Base-by-base conservation (phyloP, 2,329 filamentous ascomycete genomes). In the Xylariaceae sp. region DNA sequence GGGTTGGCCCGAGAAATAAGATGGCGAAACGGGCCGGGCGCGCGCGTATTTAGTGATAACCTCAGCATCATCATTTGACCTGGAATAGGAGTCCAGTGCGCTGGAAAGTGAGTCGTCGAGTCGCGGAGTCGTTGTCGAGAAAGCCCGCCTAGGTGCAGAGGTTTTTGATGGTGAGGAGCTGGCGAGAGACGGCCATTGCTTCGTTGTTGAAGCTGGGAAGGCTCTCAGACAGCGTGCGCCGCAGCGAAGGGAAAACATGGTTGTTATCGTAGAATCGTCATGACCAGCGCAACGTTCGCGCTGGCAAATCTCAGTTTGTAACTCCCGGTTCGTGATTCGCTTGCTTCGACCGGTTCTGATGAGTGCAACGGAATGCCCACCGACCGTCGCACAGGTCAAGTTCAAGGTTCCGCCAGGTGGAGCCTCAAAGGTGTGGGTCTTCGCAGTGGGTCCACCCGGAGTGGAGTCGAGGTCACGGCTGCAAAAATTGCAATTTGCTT, bases 1-100 rank as follows among this genome's bases (percentile, higher is more conserved):
- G 1, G 92, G 88, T 57, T 86, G 86, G 49, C 87, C 87, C 49
- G 90, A 92, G 76, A 97, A 99, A 74, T 99, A 99, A n/a, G 92
- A 94, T 2, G 89, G 86, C 34, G 92, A 96, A 22, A 80, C 80
- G 18, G 94, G 94, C 34, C 96, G 76, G 19, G 95, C 77, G 61
- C 94, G 89, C 49, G 88, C 85, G 60, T 83, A 79, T 22, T 65
- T 60, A 4, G 40, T 10, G 36, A 56, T 39, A 10, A 55, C 5
- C 26, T 10, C 21, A 13, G 5, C 49, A 3, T 47, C 49, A 3
- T 5, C 26, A 2, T 36, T 21, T 26, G 72, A 60, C 10, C 67
- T 55, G n/a, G 71, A 67, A 0, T 21, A 13, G 6, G 71, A 68
- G 0, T 67, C 41, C 7, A 53, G 34, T 40, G 56, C 53, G 15